Conservation (phyloP, 345 rosid genomes). For the Microcos paniculata region DNA sequence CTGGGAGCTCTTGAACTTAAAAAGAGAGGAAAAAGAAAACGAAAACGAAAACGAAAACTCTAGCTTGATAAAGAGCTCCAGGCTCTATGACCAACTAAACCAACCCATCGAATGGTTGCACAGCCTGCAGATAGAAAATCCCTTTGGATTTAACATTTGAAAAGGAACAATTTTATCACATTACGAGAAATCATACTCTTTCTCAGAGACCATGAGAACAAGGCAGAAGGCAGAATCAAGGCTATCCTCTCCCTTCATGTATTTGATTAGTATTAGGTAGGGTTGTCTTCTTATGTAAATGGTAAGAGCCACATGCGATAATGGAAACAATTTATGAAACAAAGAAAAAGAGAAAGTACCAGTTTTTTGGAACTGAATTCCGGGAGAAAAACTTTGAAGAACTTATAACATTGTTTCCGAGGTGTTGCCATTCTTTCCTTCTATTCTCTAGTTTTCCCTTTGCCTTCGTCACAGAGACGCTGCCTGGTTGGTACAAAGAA, state of each 20-base stretch:
- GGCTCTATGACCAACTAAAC: too few species aligned
- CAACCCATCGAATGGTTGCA: too few species aligned
- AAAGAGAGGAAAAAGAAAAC: too few species aligned
- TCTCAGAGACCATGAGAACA: too few species aligned
- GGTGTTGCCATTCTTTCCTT: not conserved
- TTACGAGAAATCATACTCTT: not conserved
- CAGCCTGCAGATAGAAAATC: too few species aligned
- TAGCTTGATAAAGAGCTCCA: too few species aligned
- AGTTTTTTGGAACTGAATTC: not conserved
- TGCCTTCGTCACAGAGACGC: not conserved
- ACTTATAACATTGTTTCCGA: not conserved
- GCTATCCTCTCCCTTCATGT: too few species aligned
- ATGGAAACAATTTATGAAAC: not conserved
- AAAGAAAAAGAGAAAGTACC: not conserved
- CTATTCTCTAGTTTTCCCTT: not conserved
- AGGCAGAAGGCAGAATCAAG: too few species aligned
- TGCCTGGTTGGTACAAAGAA: too few species aligned
- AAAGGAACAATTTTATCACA: not conserved
- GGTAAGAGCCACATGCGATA: not conserved
- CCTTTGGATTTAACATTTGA: too few species aligned
- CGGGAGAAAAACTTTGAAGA: not conserved
- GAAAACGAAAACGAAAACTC: too few species aligned
- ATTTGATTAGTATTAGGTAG: not conserved
- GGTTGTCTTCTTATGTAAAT: too few species aligned
- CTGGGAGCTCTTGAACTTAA: not conserved